These are phyloP conservation scores for Aspergillus uvarum DNA, from an alignment of 2,329 filamentous ascomycete species.

Conservation along the genomic window DNA sequence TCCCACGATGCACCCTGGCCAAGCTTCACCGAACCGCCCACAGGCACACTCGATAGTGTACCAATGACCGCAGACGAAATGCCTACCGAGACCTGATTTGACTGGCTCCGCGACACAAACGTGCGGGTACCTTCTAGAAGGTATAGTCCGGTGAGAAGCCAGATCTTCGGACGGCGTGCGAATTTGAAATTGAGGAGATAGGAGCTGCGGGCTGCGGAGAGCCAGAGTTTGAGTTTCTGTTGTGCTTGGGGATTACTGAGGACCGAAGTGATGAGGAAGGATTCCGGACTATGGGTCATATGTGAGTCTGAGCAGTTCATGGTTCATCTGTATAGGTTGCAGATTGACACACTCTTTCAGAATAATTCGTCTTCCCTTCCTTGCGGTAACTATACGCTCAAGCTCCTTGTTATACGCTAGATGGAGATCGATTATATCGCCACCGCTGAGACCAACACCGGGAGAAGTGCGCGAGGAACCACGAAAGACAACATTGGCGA, in stretches of 20 bases:
- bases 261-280: constrained; percentile 20
- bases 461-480: constrained; percentile 20
- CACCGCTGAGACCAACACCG: constrained; percentile 18
- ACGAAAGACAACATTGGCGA: constrained; percentile 20
- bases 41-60: constrained; percentile 23
- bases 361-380: constrained; percentile 17
- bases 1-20: constrained; percentile 23
- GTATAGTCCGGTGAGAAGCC: constrained; percentile 26
- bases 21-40: constrained; percentile 25
- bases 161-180: constrained; percentile 27
- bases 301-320: neutral
- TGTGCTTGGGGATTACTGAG: constrained; percentile 17
- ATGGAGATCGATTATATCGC: constrained; percentile 23
- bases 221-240: constrained; percentile 25
- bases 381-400: constrained; percentile 24
- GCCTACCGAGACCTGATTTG: constrained; percentile 18
- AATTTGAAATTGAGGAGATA: constrained; percentile 27
- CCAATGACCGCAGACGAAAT: constrained; percentile 22
- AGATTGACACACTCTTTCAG: constrained; percentile 25
- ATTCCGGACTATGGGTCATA: constrained; percentile 17
- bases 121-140: constrained; percentile 22
- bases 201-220: constrained; percentile 25
- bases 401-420: constrained; percentile 24
- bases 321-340: neutral
- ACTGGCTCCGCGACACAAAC: constrained; percentile 18